phyloP scores from a whole-genome alignment of 2,329 filamentous ascomycete species.

The Aspergillus sclerotialis region DNA sequence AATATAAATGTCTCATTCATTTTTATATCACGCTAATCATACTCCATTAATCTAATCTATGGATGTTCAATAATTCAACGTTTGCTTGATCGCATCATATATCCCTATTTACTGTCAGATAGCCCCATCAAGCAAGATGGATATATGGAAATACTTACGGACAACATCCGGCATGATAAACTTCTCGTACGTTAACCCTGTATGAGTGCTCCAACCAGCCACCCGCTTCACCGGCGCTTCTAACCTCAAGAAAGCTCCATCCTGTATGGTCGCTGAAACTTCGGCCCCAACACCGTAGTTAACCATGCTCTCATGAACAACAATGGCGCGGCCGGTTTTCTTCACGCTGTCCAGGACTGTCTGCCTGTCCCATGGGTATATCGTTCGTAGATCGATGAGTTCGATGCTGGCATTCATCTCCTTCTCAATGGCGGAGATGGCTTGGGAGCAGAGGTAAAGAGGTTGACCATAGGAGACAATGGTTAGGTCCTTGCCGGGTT shows the following conservation, averaged over 20 bases:
- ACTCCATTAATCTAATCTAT: background rate
- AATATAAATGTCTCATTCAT: slow-evolving; percentile 1
- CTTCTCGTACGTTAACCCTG: slow-evolving; percentile 69
- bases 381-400: slow-evolving; percentile 77
- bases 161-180: slow-evolving; percentile 80
- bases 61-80: slow-evolving; percentile 53
- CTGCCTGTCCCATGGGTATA: slow-evolving; percentile 87
- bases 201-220: slow-evolving; percentile 84
- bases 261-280: slow-evolving; percentile 80
- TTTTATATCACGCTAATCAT: background rate
- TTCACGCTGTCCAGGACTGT: slow-evolving; percentile 73
- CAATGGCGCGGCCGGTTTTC: slow-evolving; percentile 78
- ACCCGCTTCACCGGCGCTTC: slow-evolving; percentile 82
- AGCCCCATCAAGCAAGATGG: slow-evolving; percentile 3
- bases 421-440: slow-evolving; percentile 69
- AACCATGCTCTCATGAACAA: slow-evolving; percentile 89
- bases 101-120: slow-evolving; percentile 45
- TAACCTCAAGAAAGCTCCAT: slow-evolving; percentile 73
- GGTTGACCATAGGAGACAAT: slow-evolving; percentile 86
- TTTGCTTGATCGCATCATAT: slow-evolving; percentile 63
- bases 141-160: slow-evolving; percentile 52
- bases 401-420: slow-evolving; percentile 70
- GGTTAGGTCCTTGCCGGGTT: slow-evolving; percentile 72
- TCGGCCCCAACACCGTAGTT: slow-evolving; percentile 87
- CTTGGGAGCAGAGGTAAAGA: slow-evolving; percentile 72